phyloP scores from a whole-genome alignment of 108 stramenopile genomes.

The Mediolabrus comicus region DNA sequence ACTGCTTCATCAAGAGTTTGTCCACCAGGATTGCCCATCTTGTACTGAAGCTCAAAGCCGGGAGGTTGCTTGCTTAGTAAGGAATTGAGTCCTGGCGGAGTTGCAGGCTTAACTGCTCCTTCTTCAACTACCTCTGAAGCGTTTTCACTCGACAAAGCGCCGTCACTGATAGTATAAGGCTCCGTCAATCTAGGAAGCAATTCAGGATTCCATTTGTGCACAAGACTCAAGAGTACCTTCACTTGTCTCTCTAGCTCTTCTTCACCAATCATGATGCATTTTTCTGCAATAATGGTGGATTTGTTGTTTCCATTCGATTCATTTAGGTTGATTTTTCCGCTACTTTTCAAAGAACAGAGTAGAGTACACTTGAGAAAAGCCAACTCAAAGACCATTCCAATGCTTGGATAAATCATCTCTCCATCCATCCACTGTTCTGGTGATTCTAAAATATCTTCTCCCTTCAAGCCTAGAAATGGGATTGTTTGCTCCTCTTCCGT shows the following conservation, averaged over 20 bases:
- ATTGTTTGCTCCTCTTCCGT: background rate
- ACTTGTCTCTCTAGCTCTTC: slow-evolving; percentile 30
- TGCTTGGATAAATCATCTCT: slow-evolving; percentile 42
- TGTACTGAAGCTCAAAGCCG: slow-evolving; percentile 42
- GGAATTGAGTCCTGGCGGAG: slow-evolving; percentile 25
- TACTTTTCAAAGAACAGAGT: slow-evolving; percentile 12
- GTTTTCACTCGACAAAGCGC: background rate
- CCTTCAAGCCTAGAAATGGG: background rate
- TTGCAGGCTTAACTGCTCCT: background rate
- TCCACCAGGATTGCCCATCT: slow-evolving; percentile 46
- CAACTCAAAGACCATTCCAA: slow-evolving; percentile 50
- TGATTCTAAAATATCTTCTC: slow-evolving; percentile 27
- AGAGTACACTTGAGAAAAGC: slow-evolving; percentile 43
- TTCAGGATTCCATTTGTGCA: slow-evolving; percentile 48
- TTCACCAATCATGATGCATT: background rate
- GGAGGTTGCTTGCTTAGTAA: slow-evolving; percentile 32
- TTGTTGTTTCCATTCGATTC: background rate
- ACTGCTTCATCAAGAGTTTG: slow-evolving; percentile 39
- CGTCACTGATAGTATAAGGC: background rate
- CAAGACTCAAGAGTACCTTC: slow-evolving; percentile 32
- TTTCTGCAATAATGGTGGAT: background rate
- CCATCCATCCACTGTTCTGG: slow-evolving; percentile 42
- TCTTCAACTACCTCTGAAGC: background rate
- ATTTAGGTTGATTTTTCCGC: background rate
- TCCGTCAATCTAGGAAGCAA: slow-evolving; percentile 30